phyloP scores from a whole-genome alignment of 768 basidiomycete genomes.

The Astraeus odoratus region DNA sequence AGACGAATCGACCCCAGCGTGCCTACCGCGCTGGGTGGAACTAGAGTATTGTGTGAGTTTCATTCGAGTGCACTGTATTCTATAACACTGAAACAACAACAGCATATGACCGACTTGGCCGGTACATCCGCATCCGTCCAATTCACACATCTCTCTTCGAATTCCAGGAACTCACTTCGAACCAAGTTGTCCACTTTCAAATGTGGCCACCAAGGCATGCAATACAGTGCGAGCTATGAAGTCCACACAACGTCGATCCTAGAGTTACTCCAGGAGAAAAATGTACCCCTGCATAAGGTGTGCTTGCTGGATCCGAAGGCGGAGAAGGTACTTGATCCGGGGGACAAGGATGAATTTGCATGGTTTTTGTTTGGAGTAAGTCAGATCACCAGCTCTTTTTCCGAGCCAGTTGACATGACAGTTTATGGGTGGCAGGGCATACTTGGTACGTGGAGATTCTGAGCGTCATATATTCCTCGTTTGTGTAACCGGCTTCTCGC shows the following conservation, averaged over 20 bases:
- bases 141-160: conserved; percentile 82
- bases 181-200: conserved; percentile 12
- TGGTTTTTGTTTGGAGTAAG: conserved; percentile 90
- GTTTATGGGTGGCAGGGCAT: conserved; percentile 43
- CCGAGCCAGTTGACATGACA: neutral
- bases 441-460: conserved; percentile 34
- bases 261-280: conserved; percentile 9
- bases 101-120: conserved; percentile 84
- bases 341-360: conserved; percentile 75
- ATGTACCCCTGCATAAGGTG: conserved; percentile 49
- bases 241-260: conserved; percentile 19
- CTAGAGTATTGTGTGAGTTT: conserved; percentile 76
- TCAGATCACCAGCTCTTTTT: conserved; percentile 2
- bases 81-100: neutral
- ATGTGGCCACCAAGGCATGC: neutral
- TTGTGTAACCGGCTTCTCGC: neutral
- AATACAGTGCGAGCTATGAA: conserved; percentile 9
- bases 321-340: conserved; percentile 55
- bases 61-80: neutral
- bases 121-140: conserved; percentile 57
- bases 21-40: conserved; percentile 85
- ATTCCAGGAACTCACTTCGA: conserved; percentile 52
- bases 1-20: conserved; percentile 66
- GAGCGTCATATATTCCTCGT: neutral
- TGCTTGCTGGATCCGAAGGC: conserved; percentile 96